Evolutionary conservation across 768 basidiomycete species (phyloP), one percentile per base, ranked within the genome.

Genomic region (Atractiella rhizophila): DNA sequence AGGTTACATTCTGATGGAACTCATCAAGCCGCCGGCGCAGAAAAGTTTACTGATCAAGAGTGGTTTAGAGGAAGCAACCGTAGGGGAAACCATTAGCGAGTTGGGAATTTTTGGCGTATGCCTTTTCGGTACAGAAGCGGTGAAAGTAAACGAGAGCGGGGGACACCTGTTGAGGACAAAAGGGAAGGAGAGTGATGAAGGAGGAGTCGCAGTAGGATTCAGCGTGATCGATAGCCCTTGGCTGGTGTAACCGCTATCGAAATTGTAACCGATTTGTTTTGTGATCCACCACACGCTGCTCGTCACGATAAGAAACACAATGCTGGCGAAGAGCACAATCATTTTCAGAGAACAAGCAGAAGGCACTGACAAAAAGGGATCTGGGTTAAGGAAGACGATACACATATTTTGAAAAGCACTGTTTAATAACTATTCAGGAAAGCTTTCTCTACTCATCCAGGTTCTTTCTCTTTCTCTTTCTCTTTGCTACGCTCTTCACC

Each of bases 1-100:
- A 47, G 83, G 78, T 2, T 98, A 88, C 79, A 83, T 94, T 40
- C 77, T 86, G 25, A 94, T 96, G 88, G 74, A 76, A 45, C 62
- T 96, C 50, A 98, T 98, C 47, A 61, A 64, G 16, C 74, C 83
- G 1, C 86, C 86, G 0, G 56, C 63, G 23, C 51, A 70, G 12
- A 64, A 68, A 6, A 78, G 75, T 47, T 74, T 76, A 56, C 68
- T 98, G 30, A 65, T 91, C 18, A 70, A 76, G 26, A 71, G 79
- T 6, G 75, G 75, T 1, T 64, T 64, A 27, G 64, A 64, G 28
- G 57, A 59, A 4, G 62, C 63, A 16, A 65, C 70, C 26, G 67
- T 66, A 45, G 61, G 67, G 1, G 75, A 81, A 34, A 75, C 82
- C 8, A 69, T 88, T 39, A 77, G 73, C 54, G 88, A 96, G 59